Conservation (phyloP, 2,329 filamentous ascomycete genomes). For the Epichloe baconii region DNA sequence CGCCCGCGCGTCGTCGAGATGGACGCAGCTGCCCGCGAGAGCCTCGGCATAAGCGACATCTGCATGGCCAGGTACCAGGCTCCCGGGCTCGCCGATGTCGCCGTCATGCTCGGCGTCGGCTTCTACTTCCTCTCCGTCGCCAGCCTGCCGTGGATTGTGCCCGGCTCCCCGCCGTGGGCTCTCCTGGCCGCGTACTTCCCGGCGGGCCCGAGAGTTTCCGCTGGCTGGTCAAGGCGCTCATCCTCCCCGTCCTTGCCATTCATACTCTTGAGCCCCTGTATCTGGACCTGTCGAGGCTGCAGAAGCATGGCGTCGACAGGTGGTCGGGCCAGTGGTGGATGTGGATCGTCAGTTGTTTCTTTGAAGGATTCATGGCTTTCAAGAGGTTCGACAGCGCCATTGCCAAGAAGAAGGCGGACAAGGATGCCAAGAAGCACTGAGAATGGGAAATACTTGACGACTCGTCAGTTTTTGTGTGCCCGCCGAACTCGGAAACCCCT, state of each 20-base stretch:
- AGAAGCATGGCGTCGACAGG: conserved; percentile 32
- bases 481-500: too few species aligned
- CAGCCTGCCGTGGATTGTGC: conserved; percentile 33
- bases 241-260: conserved; percentile 45
- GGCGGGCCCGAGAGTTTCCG: conserved; percentile 45
- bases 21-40: conserved; percentile 40
- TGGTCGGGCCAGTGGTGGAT: conserved; percentile 37
- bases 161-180: conserved; percentile 36
- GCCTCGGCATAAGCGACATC: conserved; percentile 43
- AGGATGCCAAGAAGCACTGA: conserved; percentile 26
- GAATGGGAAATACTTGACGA: background rate
- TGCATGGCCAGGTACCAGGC: conserved; percentile 27
- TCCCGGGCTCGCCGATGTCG: conserved; percentile 31
- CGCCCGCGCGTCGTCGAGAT: conserved; percentile 62
- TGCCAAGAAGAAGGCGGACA: conserved; percentile 26
- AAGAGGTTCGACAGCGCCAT: conserved; percentile 37
- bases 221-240: conserved; percentile 44
- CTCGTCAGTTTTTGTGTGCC: too few species aligned
- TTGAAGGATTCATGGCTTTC: conserved; percentile 41
- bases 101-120: conserved; percentile 40
- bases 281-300: conserved; percentile 33
- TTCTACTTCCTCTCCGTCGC: conserved; percentile 42
- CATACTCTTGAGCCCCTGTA: conserved; percentile 52
- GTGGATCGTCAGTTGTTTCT: conserved; percentile 39
- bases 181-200: conserved; percentile 36